phyloP scores from a whole-genome alignment of 164 flowering plant species.

The Magnolia changhungtana region DNA sequence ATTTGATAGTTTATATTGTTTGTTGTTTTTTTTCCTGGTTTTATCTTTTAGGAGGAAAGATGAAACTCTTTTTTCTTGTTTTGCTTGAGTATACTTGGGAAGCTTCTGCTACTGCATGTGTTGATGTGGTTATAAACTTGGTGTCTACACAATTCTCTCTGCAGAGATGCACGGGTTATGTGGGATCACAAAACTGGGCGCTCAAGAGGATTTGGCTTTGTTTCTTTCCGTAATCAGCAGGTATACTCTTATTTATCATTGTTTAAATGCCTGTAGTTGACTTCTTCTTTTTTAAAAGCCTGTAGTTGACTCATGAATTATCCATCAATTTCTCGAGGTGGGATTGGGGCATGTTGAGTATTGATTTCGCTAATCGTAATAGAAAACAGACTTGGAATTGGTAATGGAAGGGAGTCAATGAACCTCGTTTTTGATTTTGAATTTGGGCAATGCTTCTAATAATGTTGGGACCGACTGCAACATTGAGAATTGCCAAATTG shows the following conservation, averaged over 20 bases:
- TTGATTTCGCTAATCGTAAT: not conserved
- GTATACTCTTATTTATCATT: slow-evolving; percentile 23
- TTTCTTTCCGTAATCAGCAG: slow-evolving; percentile 85
- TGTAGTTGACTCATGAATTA: not conserved
- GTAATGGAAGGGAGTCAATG: not conserved
- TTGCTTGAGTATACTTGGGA: not conserved
- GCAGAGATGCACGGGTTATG: slow-evolving; percentile 91
- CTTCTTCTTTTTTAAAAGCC: not conserved
- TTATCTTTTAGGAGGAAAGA: not conserved
- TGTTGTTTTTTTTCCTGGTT: not conserved
- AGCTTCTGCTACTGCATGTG: not conserved
- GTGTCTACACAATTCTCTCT: not conserved
- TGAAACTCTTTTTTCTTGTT: not conserved
- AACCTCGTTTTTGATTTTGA: not conserved
- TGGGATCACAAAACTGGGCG: slow-evolving; percentile 97
- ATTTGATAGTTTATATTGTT: not conserved
- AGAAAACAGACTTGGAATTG: not conserved
- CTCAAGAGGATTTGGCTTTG: slow-evolving; percentile 91
- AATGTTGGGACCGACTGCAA: not conserved
- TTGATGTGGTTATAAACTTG: not conserved
- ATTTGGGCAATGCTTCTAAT: not conserved
- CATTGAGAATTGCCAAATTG: not conserved
- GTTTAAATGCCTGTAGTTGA: not conserved
- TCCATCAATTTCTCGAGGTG: not conserved
- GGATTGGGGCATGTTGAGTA: not conserved